Conservation (phyloP, 768 basidiomycete genomes). For the Auricularia heimuer region DNA sequence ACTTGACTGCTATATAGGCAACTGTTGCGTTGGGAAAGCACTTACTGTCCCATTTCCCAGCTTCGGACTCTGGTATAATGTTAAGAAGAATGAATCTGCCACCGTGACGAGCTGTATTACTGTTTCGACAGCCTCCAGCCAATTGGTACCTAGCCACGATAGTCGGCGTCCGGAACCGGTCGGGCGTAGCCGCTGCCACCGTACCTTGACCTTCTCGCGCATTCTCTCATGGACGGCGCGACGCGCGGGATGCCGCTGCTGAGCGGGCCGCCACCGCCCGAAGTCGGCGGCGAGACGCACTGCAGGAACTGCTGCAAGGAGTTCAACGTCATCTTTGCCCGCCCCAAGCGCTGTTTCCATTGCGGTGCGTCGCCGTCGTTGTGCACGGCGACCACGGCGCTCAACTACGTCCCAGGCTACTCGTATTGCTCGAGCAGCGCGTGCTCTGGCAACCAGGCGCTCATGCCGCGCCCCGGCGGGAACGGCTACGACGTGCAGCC, state of each 20-base stretch:
- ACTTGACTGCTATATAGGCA: no score
- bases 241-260: constrained; percentile 52
- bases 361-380: constrained; percentile 42
- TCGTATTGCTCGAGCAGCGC: constrained; percentile 47
- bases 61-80: no score
- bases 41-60: no score
- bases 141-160: no score
- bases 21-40: no score
- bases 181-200: no score
- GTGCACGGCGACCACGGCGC: background rate
- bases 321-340: constrained; percentile 55
- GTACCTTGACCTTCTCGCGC: no score
- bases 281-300: constrained; percentile 23
- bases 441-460: constrained; percentile 67
- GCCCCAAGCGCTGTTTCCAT: constrained; percentile 61
- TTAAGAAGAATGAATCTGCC: no score
- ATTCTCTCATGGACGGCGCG: background rate
- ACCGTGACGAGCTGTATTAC: no score
- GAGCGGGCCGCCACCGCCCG: constrained; percentile 50
- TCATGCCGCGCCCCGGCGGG: constrained; percentile 53
- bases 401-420: constrained; percentile 39
- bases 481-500: constrained; percentile 53
- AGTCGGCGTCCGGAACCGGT: no score
- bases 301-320: constrained; percentile 71
- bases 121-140: no score